phyloP scores from a whole-genome alignment of 768 basidiomycete genomes.

The Podaxis sp. region DNA sequence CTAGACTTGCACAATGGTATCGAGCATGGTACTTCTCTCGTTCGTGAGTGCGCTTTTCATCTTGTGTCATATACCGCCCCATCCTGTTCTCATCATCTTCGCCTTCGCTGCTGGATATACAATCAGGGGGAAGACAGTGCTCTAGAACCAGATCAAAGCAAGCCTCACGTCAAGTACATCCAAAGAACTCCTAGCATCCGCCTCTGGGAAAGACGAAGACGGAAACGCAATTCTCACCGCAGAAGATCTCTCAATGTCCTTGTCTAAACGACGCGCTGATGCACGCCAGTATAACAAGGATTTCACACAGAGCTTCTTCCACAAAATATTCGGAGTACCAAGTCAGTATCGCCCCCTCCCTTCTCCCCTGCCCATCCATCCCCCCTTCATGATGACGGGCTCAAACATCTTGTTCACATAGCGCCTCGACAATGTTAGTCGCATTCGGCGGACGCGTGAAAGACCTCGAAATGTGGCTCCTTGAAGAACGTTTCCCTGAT shows the following conservation, averaged over 20 bases:
- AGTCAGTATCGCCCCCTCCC: conserved; percentile 37
- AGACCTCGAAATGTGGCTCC: conserved; percentile 44
- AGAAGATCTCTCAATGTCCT: conserved; percentile 53
- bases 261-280: conserved; percentile 59
- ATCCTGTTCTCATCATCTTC: not conserved
- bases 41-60: conserved; percentile 36
- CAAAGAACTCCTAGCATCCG: conserved; percentile 53
- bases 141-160: conserved; percentile 44
- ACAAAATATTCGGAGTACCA: conserved; percentile 61
- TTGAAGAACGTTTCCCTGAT: conserved; percentile 60
- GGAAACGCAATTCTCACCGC: conserved; percentile 46
- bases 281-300: conserved; percentile 48
- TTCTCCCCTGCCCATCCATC: not conserved
- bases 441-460: conserved; percentile 48
- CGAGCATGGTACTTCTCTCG: conserved; percentile 64
- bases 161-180: conserved; percentile 44
- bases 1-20: conserved; percentile 73
- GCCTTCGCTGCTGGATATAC: not conserved
- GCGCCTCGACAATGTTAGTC: conserved; percentile 53
- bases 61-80: not conserved
- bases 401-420: conserved; percentile 18
- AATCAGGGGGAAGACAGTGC: conserved; percentile 53
- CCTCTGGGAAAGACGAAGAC: conserved; percentile 51
- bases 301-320: conserved; percentile 45
- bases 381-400: no score